phyloP scores from a whole-genome alignment of 495 filamentous ascomycete genomes.

The Hypomontagnella monticulosa region DNA sequence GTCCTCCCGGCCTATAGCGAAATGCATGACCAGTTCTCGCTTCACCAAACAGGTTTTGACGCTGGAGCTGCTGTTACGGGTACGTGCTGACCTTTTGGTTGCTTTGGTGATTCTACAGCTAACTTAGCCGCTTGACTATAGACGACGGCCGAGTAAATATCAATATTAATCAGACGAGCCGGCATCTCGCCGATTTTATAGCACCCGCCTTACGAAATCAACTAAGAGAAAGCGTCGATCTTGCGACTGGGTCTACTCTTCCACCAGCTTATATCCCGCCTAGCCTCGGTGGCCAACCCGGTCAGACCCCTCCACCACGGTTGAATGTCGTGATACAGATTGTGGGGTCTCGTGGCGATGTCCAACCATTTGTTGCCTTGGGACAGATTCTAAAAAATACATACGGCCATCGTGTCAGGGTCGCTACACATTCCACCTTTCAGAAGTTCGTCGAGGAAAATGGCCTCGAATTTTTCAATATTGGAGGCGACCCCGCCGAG shows the following conservation, averaged over 20 bases:
- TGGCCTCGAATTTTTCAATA: constrained; percentile 80
- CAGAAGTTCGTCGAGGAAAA: constrained; percentile 72
- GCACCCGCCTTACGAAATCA: constrained; percentile 71
- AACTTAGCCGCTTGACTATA: constrained; percentile 15
- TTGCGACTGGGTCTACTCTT: constrained; percentile 48
- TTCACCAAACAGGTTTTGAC: constrained; percentile 60
- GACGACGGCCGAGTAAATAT: constrained; percentile 80
- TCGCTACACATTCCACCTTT: constrained; percentile 81
- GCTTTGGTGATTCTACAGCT: constrained; percentile 10
- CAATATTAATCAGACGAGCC: constrained; percentile 73
- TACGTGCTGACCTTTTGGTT: constrained; percentile 21
- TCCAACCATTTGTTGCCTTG: constrained; percentile 77
- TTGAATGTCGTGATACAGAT: constrained; percentile 85
- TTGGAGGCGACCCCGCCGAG: constrained; percentile 80
- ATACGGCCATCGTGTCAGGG: constrained; percentile 77
- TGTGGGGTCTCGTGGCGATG: constrained; percentile 80
- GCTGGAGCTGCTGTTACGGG: constrained; percentile 57
- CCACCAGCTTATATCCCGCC: constrained; percentile 70
- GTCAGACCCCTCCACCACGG: constrained; percentile 63
- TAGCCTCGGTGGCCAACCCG: constrained; percentile 66
- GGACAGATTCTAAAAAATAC: constrained; percentile 68
- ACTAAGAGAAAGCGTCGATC: constrained; percentile 41
- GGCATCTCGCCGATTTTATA: constrained; percentile 70
- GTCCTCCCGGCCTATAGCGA: constrained; percentile 59
- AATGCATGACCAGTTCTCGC: constrained; percentile 54